Evolutionary conservation across 495 filamentous ascomycete genomes (phyloP).

Genomic region (Penicillium silybi): DNA sequence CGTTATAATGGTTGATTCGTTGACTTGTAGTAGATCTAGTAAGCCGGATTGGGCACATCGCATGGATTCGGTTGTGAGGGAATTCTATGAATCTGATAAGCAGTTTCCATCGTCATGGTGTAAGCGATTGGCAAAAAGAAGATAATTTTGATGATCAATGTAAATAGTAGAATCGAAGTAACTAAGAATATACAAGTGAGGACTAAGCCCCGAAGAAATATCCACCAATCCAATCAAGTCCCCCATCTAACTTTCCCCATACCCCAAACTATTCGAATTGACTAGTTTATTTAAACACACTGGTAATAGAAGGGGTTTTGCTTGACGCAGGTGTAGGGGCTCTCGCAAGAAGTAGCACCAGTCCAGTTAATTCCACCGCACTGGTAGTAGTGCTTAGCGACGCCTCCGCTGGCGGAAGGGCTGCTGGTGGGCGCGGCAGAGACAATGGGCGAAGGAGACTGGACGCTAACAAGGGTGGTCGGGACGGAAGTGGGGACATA

Average conservation of each 20-base stretch:
- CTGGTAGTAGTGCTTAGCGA: conserved; percentile 36
- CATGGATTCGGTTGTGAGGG: no score
- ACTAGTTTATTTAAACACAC: conserved; percentile 34
- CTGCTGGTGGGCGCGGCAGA: conserved; percentile 18
- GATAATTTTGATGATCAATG: not conserved
- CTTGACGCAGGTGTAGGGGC: conserved; percentile 39
- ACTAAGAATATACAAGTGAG: conserved; percentile 11
- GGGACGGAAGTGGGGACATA: conserved; percentile 12
- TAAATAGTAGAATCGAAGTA: conserved; percentile 8
- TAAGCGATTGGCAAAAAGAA: not conserved
- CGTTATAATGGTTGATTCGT: no score
- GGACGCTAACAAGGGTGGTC: conserved; percentile 13
- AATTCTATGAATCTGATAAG: no score
- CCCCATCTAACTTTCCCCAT: no score
- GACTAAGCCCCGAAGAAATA: conserved; percentile 2
- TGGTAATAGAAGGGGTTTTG: conserved; percentile 51
- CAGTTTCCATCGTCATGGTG: no score
- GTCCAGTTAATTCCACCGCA: conserved; percentile 51
- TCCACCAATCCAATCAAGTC: not conserved
- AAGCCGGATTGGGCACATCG: no score
- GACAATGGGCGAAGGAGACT: conserved; percentile 8
- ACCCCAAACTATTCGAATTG: not conserved
- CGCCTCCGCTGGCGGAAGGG: conserved; percentile 14
- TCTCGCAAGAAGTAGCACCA: conserved; percentile 44
- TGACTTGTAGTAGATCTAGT: no score